Conservation (phyloP, 192 early-diverging fungal genomes). For the Lunasporangiospora selenospora region DNA sequence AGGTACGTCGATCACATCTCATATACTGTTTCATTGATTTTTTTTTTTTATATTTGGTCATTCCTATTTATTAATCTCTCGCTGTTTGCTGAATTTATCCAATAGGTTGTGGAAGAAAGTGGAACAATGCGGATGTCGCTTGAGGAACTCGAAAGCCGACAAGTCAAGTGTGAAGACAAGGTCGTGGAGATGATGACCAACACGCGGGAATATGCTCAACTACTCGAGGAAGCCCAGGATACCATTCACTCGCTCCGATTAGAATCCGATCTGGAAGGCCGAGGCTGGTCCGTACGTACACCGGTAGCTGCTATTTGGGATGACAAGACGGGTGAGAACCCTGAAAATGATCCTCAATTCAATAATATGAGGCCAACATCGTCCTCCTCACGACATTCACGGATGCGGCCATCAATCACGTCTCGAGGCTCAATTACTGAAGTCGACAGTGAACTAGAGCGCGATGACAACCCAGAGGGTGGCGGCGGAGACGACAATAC, state of each 20-base stretch:
- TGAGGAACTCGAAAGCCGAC: slow-evolving; percentile 61
- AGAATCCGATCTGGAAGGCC: slow-evolving; percentile 52
- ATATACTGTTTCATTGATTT: background rate
- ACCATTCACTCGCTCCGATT: slow-evolving; percentile 61
- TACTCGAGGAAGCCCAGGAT: slow-evolving; percentile 65
- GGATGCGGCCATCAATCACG: no score
- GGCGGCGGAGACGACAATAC: no score
- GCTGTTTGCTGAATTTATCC: no score
- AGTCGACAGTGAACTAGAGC: no score
- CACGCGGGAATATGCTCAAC: slow-evolving; percentile 62
- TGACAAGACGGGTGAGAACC: slow-evolving; percentile 32
- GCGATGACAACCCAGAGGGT: no score
- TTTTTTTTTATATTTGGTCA: background rate
- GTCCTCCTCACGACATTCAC: no score
- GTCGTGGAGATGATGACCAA: slow-evolving; percentile 61
- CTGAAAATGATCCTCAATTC: no score
- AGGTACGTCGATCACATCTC: slow-evolving; percentile 27
- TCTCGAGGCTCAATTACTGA: no score
- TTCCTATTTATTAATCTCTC: no score
- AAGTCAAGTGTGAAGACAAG: slow-evolving; percentile 60
- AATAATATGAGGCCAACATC: no score
- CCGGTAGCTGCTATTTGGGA: slow-evolving; percentile 46
- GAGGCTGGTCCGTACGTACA: slow-evolving; percentile 30
- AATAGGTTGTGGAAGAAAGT: slow-evolving; percentile 57
- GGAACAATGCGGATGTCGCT: slow-evolving; percentile 56